These are phyloP conservation scores for Candida sanyaensis DNA, from an alignment of 1,139 yeast genomes.

Conservation along the genomic window DNA sequence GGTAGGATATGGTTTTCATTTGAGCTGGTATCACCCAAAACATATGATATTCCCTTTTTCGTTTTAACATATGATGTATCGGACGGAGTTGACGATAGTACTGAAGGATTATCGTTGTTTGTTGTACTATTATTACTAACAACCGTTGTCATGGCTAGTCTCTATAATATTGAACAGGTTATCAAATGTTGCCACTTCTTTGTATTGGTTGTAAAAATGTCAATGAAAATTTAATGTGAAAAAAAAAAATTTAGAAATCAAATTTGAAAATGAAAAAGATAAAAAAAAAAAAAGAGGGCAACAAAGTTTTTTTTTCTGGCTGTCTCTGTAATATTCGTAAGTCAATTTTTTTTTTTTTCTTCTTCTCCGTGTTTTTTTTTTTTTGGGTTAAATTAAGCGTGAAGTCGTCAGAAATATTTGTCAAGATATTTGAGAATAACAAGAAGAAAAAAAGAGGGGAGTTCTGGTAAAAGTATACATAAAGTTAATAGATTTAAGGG, in stretches of 20 bases:
- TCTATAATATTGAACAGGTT: too few species aligned
- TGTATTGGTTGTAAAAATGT: background rate
- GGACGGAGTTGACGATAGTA: conserved; percentile 1
- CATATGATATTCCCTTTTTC: conserved; percentile 43
- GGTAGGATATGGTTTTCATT: conserved; percentile 47
- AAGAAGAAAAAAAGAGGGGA: too few species aligned
- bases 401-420: background rate
- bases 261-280: background rate
- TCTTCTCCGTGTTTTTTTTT: background rate
- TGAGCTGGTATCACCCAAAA: conserved; percentile 39
- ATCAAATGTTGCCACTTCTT: background rate
- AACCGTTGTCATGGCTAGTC: background rate
- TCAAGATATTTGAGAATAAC: background rate
- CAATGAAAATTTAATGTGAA: conserved; percentile 1
- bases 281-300: background rate
- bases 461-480: too few species aligned
- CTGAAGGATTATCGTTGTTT: background rate
- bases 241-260: background rate
- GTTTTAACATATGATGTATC: conserved; percentile 12
- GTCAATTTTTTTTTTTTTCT: background rate
- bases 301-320: background rate
- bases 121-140: background rate
- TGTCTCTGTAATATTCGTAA: background rate
- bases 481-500: too few species aligned
- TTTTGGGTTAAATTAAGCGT: background rate